These are phyloP conservation scores for Truncatella angustata DNA, from an alignment of 2,329 filamentous ascomycete species.

Conservation along the genomic window DNA sequence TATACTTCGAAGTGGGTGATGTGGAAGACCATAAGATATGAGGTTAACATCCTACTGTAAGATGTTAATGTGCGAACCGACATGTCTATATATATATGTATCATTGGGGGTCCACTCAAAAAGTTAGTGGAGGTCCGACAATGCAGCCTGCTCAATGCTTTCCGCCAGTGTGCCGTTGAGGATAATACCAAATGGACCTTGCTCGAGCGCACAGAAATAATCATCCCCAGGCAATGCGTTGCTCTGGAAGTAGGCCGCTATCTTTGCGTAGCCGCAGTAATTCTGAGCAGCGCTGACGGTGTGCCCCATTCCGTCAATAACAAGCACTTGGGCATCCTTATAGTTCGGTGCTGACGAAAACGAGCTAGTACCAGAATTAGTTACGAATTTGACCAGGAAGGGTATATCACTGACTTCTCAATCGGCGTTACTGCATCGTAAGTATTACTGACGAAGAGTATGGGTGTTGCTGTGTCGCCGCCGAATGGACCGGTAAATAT, in stretches of 20 bases:
- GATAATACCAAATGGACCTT: constrained; percentile 3
- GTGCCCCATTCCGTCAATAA: constrained; percentile 13
- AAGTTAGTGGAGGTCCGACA: background rate
- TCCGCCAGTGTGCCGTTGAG: constrained; percentile 12
- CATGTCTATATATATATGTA: no score
- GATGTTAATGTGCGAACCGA: no score
- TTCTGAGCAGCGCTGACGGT: constrained; percentile 4
- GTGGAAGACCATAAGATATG: no score
- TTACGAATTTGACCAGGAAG: background rate
- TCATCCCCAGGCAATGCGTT: constrained; percentile 13
- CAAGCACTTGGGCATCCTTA: constrained; percentile 11
- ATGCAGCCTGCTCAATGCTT: background rate
- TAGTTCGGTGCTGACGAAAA: constrained; percentile 11
- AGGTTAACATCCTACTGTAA: no score
- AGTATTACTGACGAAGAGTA: constrained; percentile 17
- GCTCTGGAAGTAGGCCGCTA: constrained; percentile 12
- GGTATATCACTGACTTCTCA: constrained; percentile 13
- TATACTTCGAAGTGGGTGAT: no score
- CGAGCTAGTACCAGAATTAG: constrained; percentile 3
- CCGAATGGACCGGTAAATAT: constrained; percentile 13
- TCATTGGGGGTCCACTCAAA: no score
- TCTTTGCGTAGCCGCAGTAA: constrained; percentile 3
- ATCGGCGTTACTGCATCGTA: constrained; percentile 15
- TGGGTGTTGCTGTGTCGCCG: constrained; percentile 13
- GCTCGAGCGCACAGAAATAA: constrained; percentile 12